These are phyloP conservation scores for Theileria orientalis DNA, from an alignment of 169 alveolate species.

Conservation along the genomic window DNA sequence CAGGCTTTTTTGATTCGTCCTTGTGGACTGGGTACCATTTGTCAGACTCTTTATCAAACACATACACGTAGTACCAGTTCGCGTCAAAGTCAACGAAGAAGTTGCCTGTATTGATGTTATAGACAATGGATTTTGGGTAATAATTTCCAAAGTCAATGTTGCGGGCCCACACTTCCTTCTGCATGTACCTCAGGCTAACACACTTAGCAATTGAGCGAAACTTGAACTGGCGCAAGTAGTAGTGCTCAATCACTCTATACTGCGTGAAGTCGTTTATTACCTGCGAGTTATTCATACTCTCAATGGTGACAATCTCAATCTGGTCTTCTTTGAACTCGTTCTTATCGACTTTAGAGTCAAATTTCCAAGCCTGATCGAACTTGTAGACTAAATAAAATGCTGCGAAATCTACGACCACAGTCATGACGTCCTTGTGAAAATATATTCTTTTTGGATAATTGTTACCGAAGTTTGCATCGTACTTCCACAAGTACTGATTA, in stretches of 20 bases:
- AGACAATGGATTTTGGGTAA: background rate
- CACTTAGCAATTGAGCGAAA: background rate
- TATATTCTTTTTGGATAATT: background rate
- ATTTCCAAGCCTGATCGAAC: background rate
- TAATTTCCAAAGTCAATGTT: background rate
- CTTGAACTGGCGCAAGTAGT: background rate
- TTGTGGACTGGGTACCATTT: background rate
- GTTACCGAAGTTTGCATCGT: background rate
- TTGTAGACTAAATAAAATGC: background rate
- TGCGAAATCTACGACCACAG: background rate
- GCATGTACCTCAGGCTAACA: background rate
- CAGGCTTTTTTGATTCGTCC: background rate
- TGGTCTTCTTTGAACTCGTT: background rate
- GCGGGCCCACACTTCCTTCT: background rate
- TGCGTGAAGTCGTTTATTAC: background rate
- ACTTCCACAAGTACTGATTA: background rate
- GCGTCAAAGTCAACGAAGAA: background rate
- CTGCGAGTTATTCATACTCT: background rate
- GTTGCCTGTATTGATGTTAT: background rate
- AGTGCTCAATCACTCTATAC: background rate
- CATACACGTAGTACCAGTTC: background rate
- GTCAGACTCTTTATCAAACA: background rate
- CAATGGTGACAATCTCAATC: background rate
- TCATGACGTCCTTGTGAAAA: background rate
- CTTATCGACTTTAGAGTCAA: background rate